Evolutionary conservation across 2,329 filamentous ascomycete genomes (phyloP).

Genomic region (Botrytis aclada): DNA sequence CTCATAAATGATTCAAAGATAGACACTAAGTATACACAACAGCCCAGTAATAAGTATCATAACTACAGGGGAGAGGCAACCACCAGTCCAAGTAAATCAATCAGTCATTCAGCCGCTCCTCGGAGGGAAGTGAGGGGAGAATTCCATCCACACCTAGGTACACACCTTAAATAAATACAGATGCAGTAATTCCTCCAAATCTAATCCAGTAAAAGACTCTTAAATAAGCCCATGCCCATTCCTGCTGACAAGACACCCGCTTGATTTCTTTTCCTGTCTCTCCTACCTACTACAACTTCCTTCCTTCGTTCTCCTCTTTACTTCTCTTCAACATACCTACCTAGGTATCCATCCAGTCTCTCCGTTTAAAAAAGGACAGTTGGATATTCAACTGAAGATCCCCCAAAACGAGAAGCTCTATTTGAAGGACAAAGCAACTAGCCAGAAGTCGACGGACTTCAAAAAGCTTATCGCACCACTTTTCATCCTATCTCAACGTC

Average conservation of each 20-base stretch:
- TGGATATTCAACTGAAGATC: background rate
- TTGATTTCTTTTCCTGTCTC: slow-evolving; percentile 1
- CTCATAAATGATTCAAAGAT: background rate
- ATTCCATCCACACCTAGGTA: background rate
- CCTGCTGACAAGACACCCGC: slow-evolving; percentile 31
- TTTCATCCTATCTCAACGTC: slow-evolving; percentile 4
- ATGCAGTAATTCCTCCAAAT: background rate
- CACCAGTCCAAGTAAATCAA: background rate
- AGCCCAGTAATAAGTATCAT: background rate
- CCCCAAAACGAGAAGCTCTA: background rate
- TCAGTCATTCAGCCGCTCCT: slow-evolving; percentile 8
- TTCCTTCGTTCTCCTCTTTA: background rate
- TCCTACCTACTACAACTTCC: background rate
- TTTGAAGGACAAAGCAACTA: background rate
- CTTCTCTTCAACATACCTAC: background rate
- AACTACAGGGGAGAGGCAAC: background rate
- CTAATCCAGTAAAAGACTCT: slow-evolving; percentile 17
- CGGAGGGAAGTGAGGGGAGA: background rate
- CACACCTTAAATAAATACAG: background rate
- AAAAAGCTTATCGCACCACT: slow-evolving; percentile 11
- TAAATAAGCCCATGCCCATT: slow-evolving; percentile 32
- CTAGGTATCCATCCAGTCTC: too few relatives aligned
- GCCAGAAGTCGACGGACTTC: background rate
- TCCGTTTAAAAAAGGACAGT: too few relatives aligned
- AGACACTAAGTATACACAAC: background rate